A percentile compares a stretch with the other conserved stretches of the same genome.
phyloP scores from a whole-genome alignment of 2,329 filamentous ascomycete genomes.

The Mariannaea elegans region DNA sequence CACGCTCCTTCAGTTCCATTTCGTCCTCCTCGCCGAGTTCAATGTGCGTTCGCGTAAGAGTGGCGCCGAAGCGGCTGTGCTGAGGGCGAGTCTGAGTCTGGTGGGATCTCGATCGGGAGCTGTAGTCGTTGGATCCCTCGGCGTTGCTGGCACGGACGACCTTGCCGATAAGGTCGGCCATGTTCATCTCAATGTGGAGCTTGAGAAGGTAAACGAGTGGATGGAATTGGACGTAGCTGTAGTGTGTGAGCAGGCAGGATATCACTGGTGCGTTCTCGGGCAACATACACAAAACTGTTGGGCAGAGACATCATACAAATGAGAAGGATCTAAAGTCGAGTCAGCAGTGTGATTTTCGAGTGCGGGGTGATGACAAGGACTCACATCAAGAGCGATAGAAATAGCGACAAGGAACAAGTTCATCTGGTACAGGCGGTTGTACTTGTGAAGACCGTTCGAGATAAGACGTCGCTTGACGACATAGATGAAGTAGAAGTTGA shows the following conservation, averaged over 20 bases:
- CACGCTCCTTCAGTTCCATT: constrained; percentile 26
- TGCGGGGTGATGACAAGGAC: background rate
- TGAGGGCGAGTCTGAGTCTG: constrained; percentile 14
- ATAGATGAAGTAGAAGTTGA: constrained; percentile 59
- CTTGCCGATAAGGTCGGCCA: constrained; percentile 42
- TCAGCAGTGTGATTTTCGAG: background rate
- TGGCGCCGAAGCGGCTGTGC: constrained; percentile 25
- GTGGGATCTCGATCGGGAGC: constrained; percentile 28
- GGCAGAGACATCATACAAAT: constrained; percentile 42
- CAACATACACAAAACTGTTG: constrained; percentile 39
- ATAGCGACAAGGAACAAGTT: constrained; percentile 41
- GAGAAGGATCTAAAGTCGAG: constrained; percentile 26
- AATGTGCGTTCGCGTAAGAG: constrained; percentile 30
- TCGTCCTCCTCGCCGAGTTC: constrained; percentile 32
- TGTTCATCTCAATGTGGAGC: constrained; percentile 43
- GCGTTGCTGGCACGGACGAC: constrained; percentile 37
- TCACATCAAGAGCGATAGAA: constrained; percentile 41
- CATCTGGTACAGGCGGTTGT: constrained; percentile 54
- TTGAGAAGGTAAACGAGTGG: constrained; percentile 41
- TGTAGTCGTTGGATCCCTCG: constrained; percentile 23
- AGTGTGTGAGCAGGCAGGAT: background rate
- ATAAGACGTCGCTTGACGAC: constrained; percentile 56
- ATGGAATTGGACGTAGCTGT: constrained; percentile 41
- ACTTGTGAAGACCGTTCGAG: constrained; percentile 58
- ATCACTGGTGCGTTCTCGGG: background rate